A percentile compares a stretch with the other conserved stretches of the same genome.
These are phyloP conservation scores for Sarocladiaceae sp. DNA, from an alignment of 2,329 filamentous ascomycete genomes.

Conservation along the genomic window DNA sequence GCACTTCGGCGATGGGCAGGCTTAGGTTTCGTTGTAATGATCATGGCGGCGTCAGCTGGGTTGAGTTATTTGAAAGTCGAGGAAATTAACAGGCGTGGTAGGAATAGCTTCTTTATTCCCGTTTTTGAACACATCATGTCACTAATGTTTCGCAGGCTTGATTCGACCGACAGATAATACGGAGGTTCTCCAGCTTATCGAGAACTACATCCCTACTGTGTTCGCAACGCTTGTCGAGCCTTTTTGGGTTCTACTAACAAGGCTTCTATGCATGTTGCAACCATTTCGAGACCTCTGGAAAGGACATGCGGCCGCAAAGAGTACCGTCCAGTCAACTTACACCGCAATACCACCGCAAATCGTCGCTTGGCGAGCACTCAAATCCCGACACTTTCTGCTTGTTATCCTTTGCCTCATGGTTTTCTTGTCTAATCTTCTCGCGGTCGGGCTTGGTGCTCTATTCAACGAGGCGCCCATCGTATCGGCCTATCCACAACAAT, in stretches of 20 bases:
- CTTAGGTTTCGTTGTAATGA: constrained; percentile 10
- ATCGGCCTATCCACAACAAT: constrained; percentile 2
- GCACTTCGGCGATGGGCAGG: constrained; percentile 17
- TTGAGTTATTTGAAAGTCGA: constrained; percentile 21
- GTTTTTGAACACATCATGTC: background rate
- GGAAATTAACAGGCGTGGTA: constrained; percentile 18
- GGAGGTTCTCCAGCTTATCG: constrained; percentile 31
- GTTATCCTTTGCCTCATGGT: constrained; percentile 42
- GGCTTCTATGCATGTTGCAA: constrained; percentile 47
- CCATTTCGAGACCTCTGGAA: constrained; percentile 46
- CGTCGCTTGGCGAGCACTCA: constrained; percentile 38
- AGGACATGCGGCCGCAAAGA: constrained; percentile 27
- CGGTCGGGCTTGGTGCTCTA: constrained; percentile 46
- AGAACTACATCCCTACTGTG: constrained; percentile 49
- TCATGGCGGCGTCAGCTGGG: constrained; percentile 14
- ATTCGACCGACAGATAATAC: constrained; percentile 24
- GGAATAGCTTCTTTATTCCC: background rate
- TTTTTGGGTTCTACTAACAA: constrained; percentile 50
- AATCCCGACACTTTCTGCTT: constrained; percentile 40
- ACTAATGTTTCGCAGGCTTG: constrained; percentile 22
- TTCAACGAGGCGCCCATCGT: constrained; percentile 34
- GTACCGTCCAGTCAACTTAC: constrained; percentile 42
- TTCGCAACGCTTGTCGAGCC: constrained; percentile 55
- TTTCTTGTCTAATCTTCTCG: constrained; percentile 47
- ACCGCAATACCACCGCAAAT: constrained; percentile 53